A percentile compares a stretch with the other conserved stretches of the same genome.
phyloP scores from a whole-genome alignment of 108 stramenopile genomes.

The Skeletonema costatum region DNA sequence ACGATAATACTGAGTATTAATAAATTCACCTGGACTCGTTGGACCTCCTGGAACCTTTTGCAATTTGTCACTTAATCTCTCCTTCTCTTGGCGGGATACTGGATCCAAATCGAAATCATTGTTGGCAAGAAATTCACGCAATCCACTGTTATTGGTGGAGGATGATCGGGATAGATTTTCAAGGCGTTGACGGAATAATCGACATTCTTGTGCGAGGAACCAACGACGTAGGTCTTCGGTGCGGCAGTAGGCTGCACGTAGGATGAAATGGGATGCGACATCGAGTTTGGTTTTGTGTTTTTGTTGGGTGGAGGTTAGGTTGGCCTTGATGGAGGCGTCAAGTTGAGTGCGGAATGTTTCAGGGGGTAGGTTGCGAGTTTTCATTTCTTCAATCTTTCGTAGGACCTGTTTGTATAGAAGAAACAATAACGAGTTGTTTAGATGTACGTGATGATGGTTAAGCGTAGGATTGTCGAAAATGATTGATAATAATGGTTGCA shows the following conservation, averaged over 20 bases:
- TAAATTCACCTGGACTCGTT: slow-evolving; percentile 47
- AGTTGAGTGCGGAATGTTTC: slow-evolving; percentile 45
- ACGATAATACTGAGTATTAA: slow-evolving; percentile 65
- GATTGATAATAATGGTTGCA: not conserved
- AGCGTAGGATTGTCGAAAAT: not conserved
- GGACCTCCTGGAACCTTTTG: slow-evolving; percentile 35
- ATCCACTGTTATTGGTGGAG: slow-evolving; percentile 18
- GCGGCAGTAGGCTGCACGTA: slow-evolving; percentile 94
- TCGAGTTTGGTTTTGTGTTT: slow-evolving; percentile 58
- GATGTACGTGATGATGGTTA: not conserved
- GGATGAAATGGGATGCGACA: slow-evolving; percentile 93
- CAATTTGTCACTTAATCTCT: slow-evolving; percentile 33
- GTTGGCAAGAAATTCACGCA: slow-evolving; percentile 58
- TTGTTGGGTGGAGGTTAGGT: slow-evolving; percentile 36
- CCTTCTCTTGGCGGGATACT: slow-evolving; percentile 60
- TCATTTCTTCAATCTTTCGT: slow-evolving; percentile 92
- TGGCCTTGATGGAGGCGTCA: slow-evolving; percentile 35
- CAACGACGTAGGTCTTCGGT: slow-evolving; percentile 88
- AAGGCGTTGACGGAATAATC: slow-evolving; percentile 88
- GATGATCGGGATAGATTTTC: slow-evolving; percentile 44
- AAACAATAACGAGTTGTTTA: not conserved
- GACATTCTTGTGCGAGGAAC: slow-evolving; percentile 87
- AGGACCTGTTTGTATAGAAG: slow-evolving; percentile 64
- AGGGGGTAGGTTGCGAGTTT: slow-evolving; percentile 59
- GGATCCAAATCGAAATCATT: slow-evolving; percentile 68